Evolutionary conservation across 495 filamentous ascomycete genomes (phyloP).

Genomic region (Trichoderma virens): DNA sequence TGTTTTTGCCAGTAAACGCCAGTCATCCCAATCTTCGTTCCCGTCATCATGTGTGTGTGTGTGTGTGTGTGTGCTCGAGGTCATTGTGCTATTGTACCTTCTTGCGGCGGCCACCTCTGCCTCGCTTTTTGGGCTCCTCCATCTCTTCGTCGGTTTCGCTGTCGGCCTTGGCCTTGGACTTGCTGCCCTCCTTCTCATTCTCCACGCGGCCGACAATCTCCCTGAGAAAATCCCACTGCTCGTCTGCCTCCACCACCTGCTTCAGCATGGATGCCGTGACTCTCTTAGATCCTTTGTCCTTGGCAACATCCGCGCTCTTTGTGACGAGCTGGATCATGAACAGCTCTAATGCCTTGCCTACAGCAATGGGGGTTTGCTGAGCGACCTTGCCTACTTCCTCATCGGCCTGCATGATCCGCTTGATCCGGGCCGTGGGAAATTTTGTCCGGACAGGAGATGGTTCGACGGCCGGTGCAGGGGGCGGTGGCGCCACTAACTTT

Average conservation of each 20-base stretch:
- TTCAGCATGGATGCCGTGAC: constrained; percentile 88
- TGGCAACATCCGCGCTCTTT: constrained; percentile 76
- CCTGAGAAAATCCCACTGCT: constrained; percentile 84
- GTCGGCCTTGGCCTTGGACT: constrained; percentile 27
- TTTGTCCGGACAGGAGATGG: constrained; percentile 81
- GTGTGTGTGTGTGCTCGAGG: background rate
- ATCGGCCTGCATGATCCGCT: constrained; percentile 99
- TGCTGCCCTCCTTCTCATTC: constrained; percentile 46
- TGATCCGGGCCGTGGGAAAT: constrained; percentile 95
- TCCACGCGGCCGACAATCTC: constrained; percentile 88
- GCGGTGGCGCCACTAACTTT: constrained; percentile 24
- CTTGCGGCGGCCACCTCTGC: constrained; percentile 35
- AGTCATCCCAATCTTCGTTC: background rate
- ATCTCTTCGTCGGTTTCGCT: constrained; percentile 38
- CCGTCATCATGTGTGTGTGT: background rate
- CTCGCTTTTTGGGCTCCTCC: constrained; percentile 34
- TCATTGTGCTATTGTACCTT: constrained; percentile 19
- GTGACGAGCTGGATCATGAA: constrained; percentile 94
- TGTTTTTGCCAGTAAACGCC: background rate
- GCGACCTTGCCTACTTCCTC: constrained; percentile 98
- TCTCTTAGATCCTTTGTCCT: constrained; percentile 73
- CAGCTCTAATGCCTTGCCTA: constrained; percentile 90
- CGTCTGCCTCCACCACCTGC: constrained; percentile 73
- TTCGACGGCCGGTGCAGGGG: constrained; percentile 27
- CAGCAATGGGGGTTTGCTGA: constrained; percentile 89